Base-by-base conservation (phyloP, 768 basidiomycete species). In the Hypholoma sublateritium region DNA sequence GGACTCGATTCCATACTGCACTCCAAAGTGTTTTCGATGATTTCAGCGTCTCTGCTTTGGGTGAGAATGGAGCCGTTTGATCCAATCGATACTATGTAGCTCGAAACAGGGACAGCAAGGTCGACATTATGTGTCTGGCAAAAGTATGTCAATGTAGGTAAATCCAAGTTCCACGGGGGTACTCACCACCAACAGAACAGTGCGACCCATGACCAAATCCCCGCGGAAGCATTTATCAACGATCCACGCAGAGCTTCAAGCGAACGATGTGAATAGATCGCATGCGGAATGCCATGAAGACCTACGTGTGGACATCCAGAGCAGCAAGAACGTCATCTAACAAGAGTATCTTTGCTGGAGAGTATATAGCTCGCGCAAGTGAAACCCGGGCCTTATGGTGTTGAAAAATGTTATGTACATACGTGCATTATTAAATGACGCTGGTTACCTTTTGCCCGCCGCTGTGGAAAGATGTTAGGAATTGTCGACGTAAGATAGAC, bases 211-310 rank as follows among this genome's bases (percentile, higher is more conserved):
- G 66, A 92, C 78, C 41, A 95, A 72, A 37, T 88, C 85, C 14
- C 94, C 93, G 55, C 79, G 77, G 44, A 97, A 77, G 64, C 91
- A 93, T 49, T 90, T 77, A n/a, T 83, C 76, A 65, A 86, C 87
- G 41, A 96, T 81, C 71, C 91, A 89, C 56, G 87, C 82, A 0
- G 93, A 88, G 0, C 91, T 93, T 88, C 13, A 44, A 32, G 28
- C 16, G 28, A 34, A 14, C 3, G 16, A 39, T 8, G 16, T 46
- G 4, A 48, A 37, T 19, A n/a, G 5, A 1, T 3, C 28, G 28
- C 22, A 19, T 36, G 9, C 19, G 42, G 16, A 8, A 6, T 35
- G 25, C 19, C 17, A 13, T 14, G 44, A 28, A 9, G 39, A 47
- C 71, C 56, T 56, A 73, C 70, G 62, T 65, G 55, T 63, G 62